phyloP scores from a whole-genome alignment of 2,329 filamentous ascomycete species.

The Colletotrichum graminicola region DNA sequence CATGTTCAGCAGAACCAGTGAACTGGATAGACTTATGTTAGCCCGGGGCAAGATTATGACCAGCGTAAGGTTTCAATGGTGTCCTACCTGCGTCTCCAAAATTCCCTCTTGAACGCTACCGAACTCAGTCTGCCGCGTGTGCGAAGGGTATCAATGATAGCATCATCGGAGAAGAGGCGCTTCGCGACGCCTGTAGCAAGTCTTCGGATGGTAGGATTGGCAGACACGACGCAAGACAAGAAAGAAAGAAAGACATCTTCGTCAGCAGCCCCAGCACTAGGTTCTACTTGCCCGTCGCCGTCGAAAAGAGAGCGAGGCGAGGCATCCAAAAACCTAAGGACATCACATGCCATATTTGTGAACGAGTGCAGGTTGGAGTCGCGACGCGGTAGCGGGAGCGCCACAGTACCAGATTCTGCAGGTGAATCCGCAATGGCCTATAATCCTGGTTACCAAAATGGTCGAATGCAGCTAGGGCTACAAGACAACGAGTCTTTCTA shows the following conservation, averaged over 20 bases:
- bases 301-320: slow-evolving; percentile 62
- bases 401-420: slow-evolving; percentile 48
- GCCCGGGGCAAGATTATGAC: slow-evolving; percentile 5
- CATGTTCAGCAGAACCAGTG: slow-evolving; percentile 58
- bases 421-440: slow-evolving; percentile 56
- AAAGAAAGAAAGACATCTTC: slow-evolving; percentile 64
- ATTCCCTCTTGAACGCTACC: slow-evolving; percentile 55
- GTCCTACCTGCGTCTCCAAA: slow-evolving; percentile 66
- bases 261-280: slow-evolving; percentile 9
- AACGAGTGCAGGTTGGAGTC: slow-evolving; percentile 55
- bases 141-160: slow-evolving; percentile 52
- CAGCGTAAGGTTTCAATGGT: slow-evolving; percentile 42
- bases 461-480: not conserved
- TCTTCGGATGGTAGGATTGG: slow-evolving; percentile 62
- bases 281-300: slow-evolving; percentile 42
- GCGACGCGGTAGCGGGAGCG: slow-evolving; percentile 54
- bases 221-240: slow-evolving; percentile 65
- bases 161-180: slow-evolving; percentile 59
- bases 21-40: slow-evolving; percentile 52
- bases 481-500: not conserved
- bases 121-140: slow-evolving; percentile 54
- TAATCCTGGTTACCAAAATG: slow-evolving; percentile 24
- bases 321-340: slow-evolving; percentile 69
- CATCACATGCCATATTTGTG: slow-evolving; percentile 61
- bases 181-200: slow-evolving; percentile 62